Evolutionary conservation across 2,329 filamentous ascomycete species (phyloP).

Genomic region (Paracamarosporium sp.): DNA sequence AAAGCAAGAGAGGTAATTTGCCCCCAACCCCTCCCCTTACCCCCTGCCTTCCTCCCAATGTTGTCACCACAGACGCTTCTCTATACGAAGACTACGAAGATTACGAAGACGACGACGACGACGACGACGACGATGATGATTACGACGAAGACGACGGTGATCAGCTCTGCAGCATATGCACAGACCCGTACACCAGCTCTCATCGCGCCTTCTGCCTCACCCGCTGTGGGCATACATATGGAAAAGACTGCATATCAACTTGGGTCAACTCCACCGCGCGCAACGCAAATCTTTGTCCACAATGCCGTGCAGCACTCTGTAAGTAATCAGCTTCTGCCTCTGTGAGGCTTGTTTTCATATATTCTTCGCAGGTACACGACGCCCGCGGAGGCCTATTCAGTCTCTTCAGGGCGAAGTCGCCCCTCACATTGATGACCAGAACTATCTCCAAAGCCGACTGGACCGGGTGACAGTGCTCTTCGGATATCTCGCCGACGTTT

Average conservation of each 20-base stretch:
- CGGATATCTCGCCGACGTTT: neutral
- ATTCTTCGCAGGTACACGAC: neutral
- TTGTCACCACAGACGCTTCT: neutral
- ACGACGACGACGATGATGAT: neutral
- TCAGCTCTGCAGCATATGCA: slow-evolving; percentile 18
- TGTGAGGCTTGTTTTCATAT: neutral
- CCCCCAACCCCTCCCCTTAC: neutral
- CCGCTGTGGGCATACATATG: slow-evolving; percentile 16
- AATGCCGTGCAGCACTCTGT: slow-evolving; percentile 18
- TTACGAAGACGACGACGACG: neutral
- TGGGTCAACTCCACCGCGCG: slow-evolving; percentile 19
- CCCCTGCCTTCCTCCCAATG: neutral
- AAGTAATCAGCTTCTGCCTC: neutral
- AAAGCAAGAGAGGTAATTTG: neutral
- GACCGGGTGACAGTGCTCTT: neutral
- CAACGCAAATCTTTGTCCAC: slow-evolving; percentile 19
- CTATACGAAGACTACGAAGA: neutral
- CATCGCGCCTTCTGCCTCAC: slow-evolving; percentile 16
- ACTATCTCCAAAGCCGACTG: neutral
- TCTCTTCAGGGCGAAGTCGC: neutral
- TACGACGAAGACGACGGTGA: neutral
- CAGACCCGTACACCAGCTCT: slow-evolving; percentile 4
- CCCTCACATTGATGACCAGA: neutral
- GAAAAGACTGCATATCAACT: slow-evolving; percentile 13
- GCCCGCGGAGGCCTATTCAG: slow-evolving; percentile 1